These are phyloP conservation scores for Astraeus odoratus DNA, from an alignment of 768 basidiomycete genomes.

Conservation along the genomic window DNA sequence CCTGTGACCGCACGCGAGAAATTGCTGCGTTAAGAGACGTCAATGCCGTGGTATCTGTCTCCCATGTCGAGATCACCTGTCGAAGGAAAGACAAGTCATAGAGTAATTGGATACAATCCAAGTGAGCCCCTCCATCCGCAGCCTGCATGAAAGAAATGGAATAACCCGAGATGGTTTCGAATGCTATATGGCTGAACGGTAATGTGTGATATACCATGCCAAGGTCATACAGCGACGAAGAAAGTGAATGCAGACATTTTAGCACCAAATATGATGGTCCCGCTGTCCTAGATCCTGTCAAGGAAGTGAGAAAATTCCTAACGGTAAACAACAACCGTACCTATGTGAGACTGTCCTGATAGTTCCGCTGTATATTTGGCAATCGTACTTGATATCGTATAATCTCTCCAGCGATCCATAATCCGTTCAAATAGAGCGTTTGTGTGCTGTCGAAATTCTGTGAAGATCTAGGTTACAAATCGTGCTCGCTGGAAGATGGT, in stretches of 20 bases:
- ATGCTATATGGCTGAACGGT: constrained; percentile 30
- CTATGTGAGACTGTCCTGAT: constrained; percentile 3
- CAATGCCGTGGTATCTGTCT: constrained; percentile 5
- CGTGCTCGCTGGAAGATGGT: constrained; percentile 3
- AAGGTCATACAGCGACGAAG: constrained; percentile 48
- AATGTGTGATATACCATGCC: constrained; percentile 37
- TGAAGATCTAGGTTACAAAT: not conserved
- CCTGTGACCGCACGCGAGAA: constrained; percentile 18
- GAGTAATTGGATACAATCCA: constrained; percentile 26
- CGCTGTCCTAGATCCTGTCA: constrained; percentile 15
- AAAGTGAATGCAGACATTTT: constrained; percentile 47
- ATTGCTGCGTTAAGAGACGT: constrained; percentile 24
- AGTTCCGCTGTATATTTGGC: constrained; percentile 13
- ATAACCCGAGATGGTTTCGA: constrained; percentile 35
- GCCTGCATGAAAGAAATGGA: constrained; percentile 25
- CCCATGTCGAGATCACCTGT: constrained; percentile 32
- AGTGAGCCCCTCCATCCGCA: constrained; percentile 24
- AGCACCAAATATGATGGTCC: constrained; percentile 51
- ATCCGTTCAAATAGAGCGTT: constrained; percentile 37
- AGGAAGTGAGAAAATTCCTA: constrained; percentile 9
- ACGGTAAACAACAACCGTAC: constrained; percentile 8
- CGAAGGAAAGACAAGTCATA: constrained; percentile 46
- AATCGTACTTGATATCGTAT: constrained; percentile 28
- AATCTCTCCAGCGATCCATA: constrained; percentile 48
- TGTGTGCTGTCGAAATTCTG: constrained; percentile 46